These are phyloP conservation scores for Sanghuangporus sanghuang DNA, from an alignment of 1,284 basidiomycete species.

Conservation along the genomic window DNA sequence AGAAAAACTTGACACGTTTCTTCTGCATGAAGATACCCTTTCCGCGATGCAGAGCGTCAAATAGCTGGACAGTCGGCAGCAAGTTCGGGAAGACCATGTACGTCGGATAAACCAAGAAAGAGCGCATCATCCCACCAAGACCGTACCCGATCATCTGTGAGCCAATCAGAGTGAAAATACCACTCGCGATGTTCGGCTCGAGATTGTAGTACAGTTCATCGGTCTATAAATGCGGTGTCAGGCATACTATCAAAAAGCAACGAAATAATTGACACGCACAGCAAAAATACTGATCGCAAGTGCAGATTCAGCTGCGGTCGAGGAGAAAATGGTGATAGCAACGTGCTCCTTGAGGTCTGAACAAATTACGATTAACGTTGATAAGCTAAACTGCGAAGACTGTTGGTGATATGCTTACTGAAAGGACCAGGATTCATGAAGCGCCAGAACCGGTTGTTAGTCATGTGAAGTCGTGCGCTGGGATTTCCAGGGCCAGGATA, in stretches of 20 bases:
- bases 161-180: slow-evolving; percentile 41
- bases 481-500: slow-evolving; percentile 38
- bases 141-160: slow-evolving; percentile 54
- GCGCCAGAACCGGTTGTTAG: slow-evolving; percentile 43
- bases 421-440: slow-evolving; percentile 51
- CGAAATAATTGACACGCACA: neutral
- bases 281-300: slow-evolving; percentile 34
- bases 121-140: slow-evolving; percentile 38
- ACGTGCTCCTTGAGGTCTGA: slow-evolving; percentile 57
- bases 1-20: slow-evolving; percentile 54
- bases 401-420: slow-evolving; percentile 29
- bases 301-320: slow-evolving; percentile 45
- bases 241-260: neutral
- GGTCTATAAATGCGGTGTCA: slow-evolving; percentile 25
- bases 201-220: slow-evolving; percentile 47
- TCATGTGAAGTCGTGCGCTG: slow-evolving; percentile 29
- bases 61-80: slow-evolving; percentile 25
- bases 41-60: slow-evolving; percentile 50
- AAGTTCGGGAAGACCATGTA: slow-evolving; percentile 21
- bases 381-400: no score
- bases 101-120: slow-evolving; percentile 34
- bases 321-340: slow-evolving; percentile 53
- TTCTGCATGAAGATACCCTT: slow-evolving; percentile 43
- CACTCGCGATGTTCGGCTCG: slow-evolving; percentile 42
- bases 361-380: neutral